A percentile compares a stretch with the other conserved stretches of the same genome.
Conservation (phyloP, 2,329 filamentous ascomycete genomes). For the Biscogniauxia mediterranea region DNA sequence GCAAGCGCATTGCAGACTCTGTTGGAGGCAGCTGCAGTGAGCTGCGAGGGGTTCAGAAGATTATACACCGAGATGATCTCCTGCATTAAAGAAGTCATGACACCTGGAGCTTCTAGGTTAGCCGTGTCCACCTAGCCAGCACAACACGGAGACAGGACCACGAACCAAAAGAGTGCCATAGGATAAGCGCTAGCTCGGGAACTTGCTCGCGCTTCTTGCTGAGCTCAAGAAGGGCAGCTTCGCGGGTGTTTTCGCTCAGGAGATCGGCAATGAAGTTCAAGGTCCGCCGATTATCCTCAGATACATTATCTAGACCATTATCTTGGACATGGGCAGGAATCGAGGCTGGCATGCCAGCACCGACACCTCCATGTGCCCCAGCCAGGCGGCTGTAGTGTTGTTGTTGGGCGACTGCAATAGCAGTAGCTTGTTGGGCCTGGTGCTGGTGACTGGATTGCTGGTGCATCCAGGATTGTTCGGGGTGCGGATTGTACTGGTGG, state of each 20-base stretch:
- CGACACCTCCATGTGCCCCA: constrained; percentile 57
- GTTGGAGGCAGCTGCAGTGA: constrained; percentile 96
- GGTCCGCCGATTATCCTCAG: constrained; percentile 90
- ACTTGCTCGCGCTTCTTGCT: constrained; percentile 99
- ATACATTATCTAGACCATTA: constrained; percentile 63
- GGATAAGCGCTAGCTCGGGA: constrained; percentile 88
- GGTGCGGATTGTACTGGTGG: constrained; percentile 63
- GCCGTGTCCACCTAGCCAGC: constrained; percentile 5
- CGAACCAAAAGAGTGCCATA: constrained; percentile 98
- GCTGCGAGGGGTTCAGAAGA: constrained; percentile 90
- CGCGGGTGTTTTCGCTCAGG: constrained; percentile 80
- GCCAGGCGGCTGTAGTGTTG: constrained; percentile 74
- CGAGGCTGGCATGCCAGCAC: constrained; percentile 34
- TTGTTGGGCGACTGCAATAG: constrained; percentile 53
- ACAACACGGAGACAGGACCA: constrained; percentile 9
- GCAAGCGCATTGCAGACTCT: constrained; percentile 96
- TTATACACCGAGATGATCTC: constrained; percentile 99
- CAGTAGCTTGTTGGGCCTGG: constrained; percentile 52
- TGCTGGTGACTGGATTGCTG: constrained; percentile 61
- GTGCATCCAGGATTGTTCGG: constrained; percentile 66
- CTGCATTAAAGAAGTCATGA: constrained; percentile 96
- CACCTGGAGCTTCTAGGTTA: constrained; percentile 54
- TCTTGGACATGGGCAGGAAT: constrained; percentile 53
- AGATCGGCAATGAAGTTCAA: constrained; percentile 90
- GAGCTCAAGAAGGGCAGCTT: constrained; percentile 87